A percentile compares a stretch with the other conserved stretches of the same genome.
Evolutionary conservation across 2,329 filamentous ascomycete genomes (phyloP).

Genomic region (Colletotrichum orbiculare): DNA sequence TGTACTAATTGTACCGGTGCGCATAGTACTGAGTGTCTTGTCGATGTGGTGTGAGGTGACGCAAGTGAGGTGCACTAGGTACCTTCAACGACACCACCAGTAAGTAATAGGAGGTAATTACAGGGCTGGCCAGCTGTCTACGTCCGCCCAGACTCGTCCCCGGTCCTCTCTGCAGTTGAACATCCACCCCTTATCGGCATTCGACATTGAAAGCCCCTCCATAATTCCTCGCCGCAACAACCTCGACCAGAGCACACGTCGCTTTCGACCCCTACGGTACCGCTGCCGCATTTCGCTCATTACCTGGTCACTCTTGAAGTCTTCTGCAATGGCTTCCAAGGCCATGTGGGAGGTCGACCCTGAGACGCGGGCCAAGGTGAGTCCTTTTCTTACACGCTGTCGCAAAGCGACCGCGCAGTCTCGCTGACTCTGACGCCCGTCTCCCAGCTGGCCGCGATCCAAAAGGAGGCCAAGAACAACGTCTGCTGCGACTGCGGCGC

Average conservation of each 20-base stretch:
- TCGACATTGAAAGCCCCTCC: conserved; percentile 25
- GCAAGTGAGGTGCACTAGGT: no score
- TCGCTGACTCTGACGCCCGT: conserved; percentile 26
- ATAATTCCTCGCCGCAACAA: conserved; percentile 34
- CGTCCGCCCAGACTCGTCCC: conserved; percentile 27
- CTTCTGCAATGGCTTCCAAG: conserved; percentile 70
- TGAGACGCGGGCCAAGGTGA: conserved; percentile 93
- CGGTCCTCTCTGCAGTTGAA: conserved; percentile 10
- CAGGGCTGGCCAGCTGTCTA: conserved; percentile 19
- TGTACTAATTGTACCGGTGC: no score
- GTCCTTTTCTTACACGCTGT: conserved; percentile 32
- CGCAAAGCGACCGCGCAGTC: conserved; percentile 15
- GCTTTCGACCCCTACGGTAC: conserved; percentile 1
- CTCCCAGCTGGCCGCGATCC: conserved; percentile 83
- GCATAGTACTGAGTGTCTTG: no score
- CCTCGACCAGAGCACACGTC: not conserved
- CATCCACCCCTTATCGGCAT: conserved; percentile 35
- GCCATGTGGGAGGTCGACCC: conserved; percentile 99
- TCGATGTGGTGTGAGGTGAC: no score
- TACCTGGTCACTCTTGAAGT: not conserved
- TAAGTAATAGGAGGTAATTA: not conserved
- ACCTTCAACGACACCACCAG: no score
- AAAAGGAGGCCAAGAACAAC: conserved; percentile 90
- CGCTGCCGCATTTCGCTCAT: conserved; percentile 9
- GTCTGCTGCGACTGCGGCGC: conserved; percentile 95